A percentile compares a stretch with the other conserved stretches of the same genome.
Conservation (phyloP, 108 stramenopile species). For the Epithemia pelagica region DNA sequence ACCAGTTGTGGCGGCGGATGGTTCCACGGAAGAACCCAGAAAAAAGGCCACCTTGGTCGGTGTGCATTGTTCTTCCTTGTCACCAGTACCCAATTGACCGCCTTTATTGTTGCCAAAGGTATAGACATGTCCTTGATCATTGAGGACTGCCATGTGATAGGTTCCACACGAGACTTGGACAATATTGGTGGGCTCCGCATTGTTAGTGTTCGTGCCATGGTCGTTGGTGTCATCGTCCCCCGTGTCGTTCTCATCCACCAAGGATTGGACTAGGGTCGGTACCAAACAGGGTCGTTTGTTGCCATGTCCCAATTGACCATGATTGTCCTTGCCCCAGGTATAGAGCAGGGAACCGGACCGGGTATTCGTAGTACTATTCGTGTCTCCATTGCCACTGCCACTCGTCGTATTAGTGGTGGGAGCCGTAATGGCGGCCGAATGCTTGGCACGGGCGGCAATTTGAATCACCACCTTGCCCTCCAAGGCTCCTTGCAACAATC, state of each 20-base stretch:
- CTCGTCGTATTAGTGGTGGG: conserved; percentile 72
- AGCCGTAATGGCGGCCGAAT: conserved; percentile 88
- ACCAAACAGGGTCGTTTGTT: conserved; percentile 79
- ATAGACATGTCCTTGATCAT: not conserved
- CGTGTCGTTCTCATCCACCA: conserved; percentile 44
- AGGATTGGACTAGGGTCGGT: conserved; percentile 75
- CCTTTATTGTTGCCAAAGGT: not conserved
- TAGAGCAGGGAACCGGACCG: not conserved
- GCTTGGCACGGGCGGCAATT: conserved; percentile 90
- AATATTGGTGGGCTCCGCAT: too few species aligned
- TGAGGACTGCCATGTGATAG: not conserved
- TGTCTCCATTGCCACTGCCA: too few species aligned
- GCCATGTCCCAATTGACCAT: conserved; percentile 84
- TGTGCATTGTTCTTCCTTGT: not conserved
- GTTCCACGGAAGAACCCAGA: too few species aligned
- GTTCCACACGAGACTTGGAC: not conserved
- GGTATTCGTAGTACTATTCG: too few species aligned
- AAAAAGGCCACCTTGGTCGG: not conserved
- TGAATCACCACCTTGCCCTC: conserved; percentile 83
- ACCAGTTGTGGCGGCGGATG: too few species aligned
- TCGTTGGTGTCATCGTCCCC: not conserved
- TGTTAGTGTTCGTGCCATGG: too few species aligned
- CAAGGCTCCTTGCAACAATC: conserved; percentile 17
- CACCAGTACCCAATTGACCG: not conserved
- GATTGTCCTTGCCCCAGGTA: conserved; percentile 56